Evolutionary conservation across 768 basidiomycete species (phyloP), one percentile per base, ranked within the genome.

Genomic region (Gyrodon lividus): DNA sequence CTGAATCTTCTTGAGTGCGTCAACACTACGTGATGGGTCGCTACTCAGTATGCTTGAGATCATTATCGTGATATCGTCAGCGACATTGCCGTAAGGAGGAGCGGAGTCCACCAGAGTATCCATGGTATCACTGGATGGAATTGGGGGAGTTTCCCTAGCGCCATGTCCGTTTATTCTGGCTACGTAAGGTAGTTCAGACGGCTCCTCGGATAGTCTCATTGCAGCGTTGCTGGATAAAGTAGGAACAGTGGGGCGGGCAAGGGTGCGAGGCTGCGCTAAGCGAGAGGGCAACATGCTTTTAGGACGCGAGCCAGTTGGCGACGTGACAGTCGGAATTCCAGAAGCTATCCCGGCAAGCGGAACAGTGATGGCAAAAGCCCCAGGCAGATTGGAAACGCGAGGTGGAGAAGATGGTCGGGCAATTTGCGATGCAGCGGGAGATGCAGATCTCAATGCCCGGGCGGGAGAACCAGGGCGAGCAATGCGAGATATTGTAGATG

Each of bases 1-100:
- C 66, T 98, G 94, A 46, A 98, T 81, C 63, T 83, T 87, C 75
- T 99, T 99, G 61, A 99, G 74, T 0, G 93, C 91, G 54, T 98
- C 94, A 23, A 98, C 93, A 61, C 92, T 92, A 23, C 86, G 80
- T 19, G 80, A 72, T 0, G 91, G 81, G 73, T 98, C 92, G 54
- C 85, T 89, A 64, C 90, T 92, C 43, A 95, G 77, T 46, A 96
- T 92, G 51, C 86, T 92, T 24, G 89, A 93, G 54, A 97, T 95
- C 3, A 83, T 86, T 45, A 92, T 75, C 6, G 87, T 83, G 50
- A 93, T 87, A 54, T 84, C 86, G 50, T 83, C 82, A 69, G 67
- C 48, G 54, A 5, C 35, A 40, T 63, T 57, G 17, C 67, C 63
- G 52, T 60, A 55, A 42, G 63, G 67, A 39, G 55, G 64, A 17